Base-by-base conservation (phyloP, 2,329 filamentous ascomycete genomes). In the Emmonsiellopsis sp. region DNA sequence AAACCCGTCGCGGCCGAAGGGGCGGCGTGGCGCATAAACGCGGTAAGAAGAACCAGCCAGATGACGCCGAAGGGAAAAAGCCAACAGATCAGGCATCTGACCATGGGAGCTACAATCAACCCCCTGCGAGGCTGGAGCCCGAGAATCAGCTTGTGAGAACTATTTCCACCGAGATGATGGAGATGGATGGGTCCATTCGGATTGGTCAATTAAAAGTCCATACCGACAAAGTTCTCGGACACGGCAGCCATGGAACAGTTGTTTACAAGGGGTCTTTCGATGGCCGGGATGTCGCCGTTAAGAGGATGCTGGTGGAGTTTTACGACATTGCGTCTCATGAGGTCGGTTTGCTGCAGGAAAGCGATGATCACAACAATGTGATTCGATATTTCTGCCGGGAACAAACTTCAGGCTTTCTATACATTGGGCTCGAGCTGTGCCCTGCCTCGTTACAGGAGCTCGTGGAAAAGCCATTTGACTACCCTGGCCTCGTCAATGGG, bases 341-440 rank as follows among this genome's bases (percentile, higher is more conserved):
- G 71, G 95, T 95, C 1, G 86, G 86, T 56, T 77, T 97, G 51
- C 73, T 98, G 9, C 81, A 94, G 56, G 90, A 96, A 68, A 96
- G 91, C 64, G 93, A 98, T 61, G 88, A 96, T 63, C 93, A 98
- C 64, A 85, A 87, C 10, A 97, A 98, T 67, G 92, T 98, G 42
- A 95, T 98, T 59, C 89, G 92, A 40, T 98, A 98, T 67, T 96
- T 89, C 65, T 90, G 91, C 48, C 91, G 95, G 63, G 88, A 95
- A 63, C 85, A 87, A 62, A 89, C 89, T 9, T 82, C 87, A 37
- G 87, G 88, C 15, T 98, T 98, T 70, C 79, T 97, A 38, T 98
- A 98, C 69, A 98, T 98, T 63, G 93, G 92, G 0, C 75, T 98
- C 20, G 93, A 98, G 70, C 81, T 95, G 5, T 98, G 93, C 64